These are phyloP conservation scores for Venturia effusa DNA, from an alignment of 2,329 filamentous ascomycete species.

Conservation along the genomic window DNA sequence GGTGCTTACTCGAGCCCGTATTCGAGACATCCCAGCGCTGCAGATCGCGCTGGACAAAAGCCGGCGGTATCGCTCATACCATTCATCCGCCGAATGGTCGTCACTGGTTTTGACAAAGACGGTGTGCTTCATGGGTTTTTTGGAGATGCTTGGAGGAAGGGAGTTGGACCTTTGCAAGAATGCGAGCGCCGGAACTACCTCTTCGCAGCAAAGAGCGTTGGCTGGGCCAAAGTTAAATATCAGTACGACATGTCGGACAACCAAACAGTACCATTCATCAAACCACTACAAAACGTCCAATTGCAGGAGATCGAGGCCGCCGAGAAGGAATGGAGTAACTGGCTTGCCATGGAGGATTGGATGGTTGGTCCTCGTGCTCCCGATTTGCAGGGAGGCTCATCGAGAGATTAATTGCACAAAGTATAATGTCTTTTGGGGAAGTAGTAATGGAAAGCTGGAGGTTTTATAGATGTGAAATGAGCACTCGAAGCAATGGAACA, in stretches of 20 bases:
- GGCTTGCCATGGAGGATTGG: conserved; percentile 97
- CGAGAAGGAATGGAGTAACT: conserved; percentile 83
- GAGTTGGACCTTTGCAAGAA: conserved; percentile 74
- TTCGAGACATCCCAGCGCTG: not conserved
- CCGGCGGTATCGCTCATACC: conserved; percentile 62
- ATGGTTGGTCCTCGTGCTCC: conserved; percentile 82
- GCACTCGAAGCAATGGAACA: not conserved
- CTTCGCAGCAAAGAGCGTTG: conserved; percentile 86
- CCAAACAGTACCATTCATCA: conserved; percentile 79
- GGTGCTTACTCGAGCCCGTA: conserved; percentile 14
- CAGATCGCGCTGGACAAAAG: conserved; percentile 21
- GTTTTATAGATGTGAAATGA: not conserved
- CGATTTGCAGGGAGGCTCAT: conserved; percentile 22
- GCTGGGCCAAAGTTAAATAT: conserved; percentile 79
- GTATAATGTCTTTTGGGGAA: not conserved
- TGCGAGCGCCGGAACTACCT: conserved; percentile 88
- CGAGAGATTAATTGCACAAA: not conserved
- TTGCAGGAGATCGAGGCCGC: conserved; percentile 73
- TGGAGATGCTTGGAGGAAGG: conserved; percentile 79
- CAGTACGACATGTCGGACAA: conserved; percentile 80
- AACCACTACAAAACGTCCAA: conserved; percentile 64
- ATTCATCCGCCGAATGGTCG: conserved; percentile 81
- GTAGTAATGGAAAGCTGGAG: not conserved
- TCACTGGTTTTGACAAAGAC: conserved; percentile 80
- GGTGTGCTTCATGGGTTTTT: conserved; percentile 92